A percentile compares a stretch with the other conserved stretches of the same genome.
These are phyloP conservation scores for Magnusiomyces starmeri DNA, from an alignment of 1,139 yeast species.

Conservation along the genomic window DNA sequence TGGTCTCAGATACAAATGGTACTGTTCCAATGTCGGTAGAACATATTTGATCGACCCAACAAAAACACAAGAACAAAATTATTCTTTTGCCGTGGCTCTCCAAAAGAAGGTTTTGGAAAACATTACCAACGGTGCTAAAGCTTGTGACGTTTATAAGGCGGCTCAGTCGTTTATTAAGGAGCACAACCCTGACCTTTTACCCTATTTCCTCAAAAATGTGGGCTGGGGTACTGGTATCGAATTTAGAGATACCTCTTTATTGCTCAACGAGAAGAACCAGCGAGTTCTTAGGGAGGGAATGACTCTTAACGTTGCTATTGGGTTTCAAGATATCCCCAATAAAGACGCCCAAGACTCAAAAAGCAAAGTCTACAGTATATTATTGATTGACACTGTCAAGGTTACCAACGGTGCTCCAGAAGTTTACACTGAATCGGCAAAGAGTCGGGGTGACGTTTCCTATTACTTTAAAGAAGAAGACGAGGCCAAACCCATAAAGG, in stretches of 20 bases:
- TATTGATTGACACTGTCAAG: conserved; percentile 77
- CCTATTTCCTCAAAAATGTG: conserved; percentile 66
- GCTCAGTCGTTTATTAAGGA: conserved; percentile 50
- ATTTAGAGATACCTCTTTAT: conserved; percentile 69
- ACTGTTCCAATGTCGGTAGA: conserved; percentile 83
- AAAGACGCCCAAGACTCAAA: conserved; percentile 41
- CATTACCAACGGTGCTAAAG: conserved; percentile 61
- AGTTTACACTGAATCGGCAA: conserved; percentile 68
- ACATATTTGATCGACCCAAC: conserved; percentile 89
- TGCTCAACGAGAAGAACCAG: conserved; percentile 68
- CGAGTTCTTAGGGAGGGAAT: conserved; percentile 64
- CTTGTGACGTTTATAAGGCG: conserved; percentile 59
- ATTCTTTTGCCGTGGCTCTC: conserved; percentile 58
- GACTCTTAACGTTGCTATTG: conserved; percentile 68
- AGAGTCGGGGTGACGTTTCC: conserved; percentile 65
- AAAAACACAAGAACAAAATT: conserved; percentile 66
- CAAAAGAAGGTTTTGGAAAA: conserved; percentile 51
- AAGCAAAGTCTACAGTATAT: conserved; percentile 53
- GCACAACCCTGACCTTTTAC: conserved; percentile 54
- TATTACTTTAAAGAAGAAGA: conserved; percentile 72
- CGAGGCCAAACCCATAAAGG: conserved; percentile 26
- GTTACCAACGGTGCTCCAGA: conserved; percentile 50
- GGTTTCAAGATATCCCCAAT: conserved; percentile 55
- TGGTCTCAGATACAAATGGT: conserved; percentile 81
- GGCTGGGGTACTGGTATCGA: conserved; percentile 93